These are phyloP conservation scores for Fagopyrum esculentum DNA, from an alignment of 148 eudicot genomes.

Conservation along the genomic window DNA sequence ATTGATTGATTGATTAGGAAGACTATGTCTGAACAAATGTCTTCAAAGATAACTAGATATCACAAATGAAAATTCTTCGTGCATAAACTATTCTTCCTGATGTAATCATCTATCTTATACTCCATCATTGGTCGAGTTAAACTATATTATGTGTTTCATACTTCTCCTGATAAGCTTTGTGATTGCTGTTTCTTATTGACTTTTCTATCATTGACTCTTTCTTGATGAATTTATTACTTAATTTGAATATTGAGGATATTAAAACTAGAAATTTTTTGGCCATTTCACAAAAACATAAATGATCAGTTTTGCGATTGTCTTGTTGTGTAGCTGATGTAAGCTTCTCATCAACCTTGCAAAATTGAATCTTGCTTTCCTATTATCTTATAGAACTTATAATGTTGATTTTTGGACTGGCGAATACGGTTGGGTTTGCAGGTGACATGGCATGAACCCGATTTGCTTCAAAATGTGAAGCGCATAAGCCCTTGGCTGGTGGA, in stretches of 20 bases:
- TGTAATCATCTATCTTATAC: background rate
- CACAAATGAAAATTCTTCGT: conserved; percentile 8
- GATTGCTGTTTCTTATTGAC: conserved; percentile 6
- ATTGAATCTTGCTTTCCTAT: background rate
- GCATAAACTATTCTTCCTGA: conserved; percentile 4
- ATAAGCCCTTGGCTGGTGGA: conserved; percentile 97
- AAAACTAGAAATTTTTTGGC: background rate
- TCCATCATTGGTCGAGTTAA: background rate
- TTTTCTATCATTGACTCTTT: conserved; percentile 3
- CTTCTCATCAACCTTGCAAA: background rate
- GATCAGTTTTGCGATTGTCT: background rate
- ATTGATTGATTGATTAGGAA: background rate
- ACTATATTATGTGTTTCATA: background rate
- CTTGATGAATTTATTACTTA: background rate
- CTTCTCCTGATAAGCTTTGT: background rate
- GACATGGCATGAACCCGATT: conserved; percentile 93
- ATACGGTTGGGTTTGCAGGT: conserved; percentile 37
- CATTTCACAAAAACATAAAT: background rate
- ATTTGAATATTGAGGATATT: conserved; percentile 6
- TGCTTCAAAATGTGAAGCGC: conserved; percentile 89
- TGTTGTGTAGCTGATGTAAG: background rate
- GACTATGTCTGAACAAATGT: conserved; percentile 15
- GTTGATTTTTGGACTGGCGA: background rate
- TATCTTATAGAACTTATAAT: too few species aligned
- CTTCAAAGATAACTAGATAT: conserved; percentile 9